These are phyloP conservation scores for Cladosporium velox DNA, from an alignment of 2,329 filamentous ascomycete species.

Conservation along the genomic window DNA sequence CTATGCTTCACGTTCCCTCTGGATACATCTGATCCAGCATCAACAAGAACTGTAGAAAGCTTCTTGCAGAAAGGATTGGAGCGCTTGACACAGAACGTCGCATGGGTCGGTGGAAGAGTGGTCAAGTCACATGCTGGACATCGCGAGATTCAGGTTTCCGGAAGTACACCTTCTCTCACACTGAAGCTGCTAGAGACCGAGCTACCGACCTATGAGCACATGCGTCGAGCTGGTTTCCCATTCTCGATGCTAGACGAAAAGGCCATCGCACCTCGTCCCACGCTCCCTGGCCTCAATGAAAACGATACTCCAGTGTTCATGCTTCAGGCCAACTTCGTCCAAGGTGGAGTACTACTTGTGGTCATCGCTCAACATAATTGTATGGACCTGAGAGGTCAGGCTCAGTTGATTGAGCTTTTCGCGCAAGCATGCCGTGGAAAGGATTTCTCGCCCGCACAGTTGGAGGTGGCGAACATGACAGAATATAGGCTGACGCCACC, in stretches of 20 bases:
- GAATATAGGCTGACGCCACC: background rate
- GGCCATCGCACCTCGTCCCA: slow-evolving; percentile 16
- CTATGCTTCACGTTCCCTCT: slow-evolving; percentile 19
- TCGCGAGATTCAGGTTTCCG: background rate
- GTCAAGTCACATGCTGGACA: background rate
- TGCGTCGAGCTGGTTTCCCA: slow-evolving; percentile 11
- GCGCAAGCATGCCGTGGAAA: slow-evolving; percentile 23
- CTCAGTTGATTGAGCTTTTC: slow-evolving; percentile 20
- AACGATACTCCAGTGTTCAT: slow-evolving; percentile 18
- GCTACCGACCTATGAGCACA: background rate
- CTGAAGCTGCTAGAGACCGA: background rate
- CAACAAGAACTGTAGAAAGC: background rate
- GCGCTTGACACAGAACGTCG: background rate
- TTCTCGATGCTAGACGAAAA: slow-evolving; percentile 21
- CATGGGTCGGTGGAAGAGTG: background rate
- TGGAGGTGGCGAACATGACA: background rate
- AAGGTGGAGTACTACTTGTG: slow-evolving; percentile 24
- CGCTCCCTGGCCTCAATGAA: background rate
- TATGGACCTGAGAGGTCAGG: slow-evolving; percentile 26
- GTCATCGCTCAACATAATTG: slow-evolving; percentile 22
- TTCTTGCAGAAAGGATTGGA: background rate
- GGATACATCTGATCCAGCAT: background rate
- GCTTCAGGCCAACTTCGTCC: slow-evolving; percentile 23
- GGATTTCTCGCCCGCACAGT: slow-evolving; percentile 1
- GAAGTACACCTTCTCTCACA: background rate